A percentile compares a stretch with the other conserved stretches of the same genome.
phyloP scores from a whole-genome alignment of 192 early-diverging fungal species.

The Backusella parvicylindrica region DNA sequence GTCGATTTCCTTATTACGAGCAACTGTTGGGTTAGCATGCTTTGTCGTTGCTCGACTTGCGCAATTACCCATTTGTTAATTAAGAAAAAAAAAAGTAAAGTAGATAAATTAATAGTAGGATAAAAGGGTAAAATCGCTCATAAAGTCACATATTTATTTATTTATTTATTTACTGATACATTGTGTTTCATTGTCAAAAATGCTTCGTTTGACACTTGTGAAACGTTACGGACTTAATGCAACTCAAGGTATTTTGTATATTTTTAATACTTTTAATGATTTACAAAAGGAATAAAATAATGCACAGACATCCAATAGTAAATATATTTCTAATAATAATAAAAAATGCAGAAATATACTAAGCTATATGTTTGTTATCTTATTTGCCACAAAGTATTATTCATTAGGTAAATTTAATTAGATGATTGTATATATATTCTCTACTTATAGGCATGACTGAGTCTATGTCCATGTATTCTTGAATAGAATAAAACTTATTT shows the following conservation, averaged over 20 bases:
- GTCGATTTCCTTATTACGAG: slow-evolving; percentile 20
- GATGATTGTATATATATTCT: too few species aligned
- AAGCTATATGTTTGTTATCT: too few species aligned
- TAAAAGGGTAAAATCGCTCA: background rate
- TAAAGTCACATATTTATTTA: too few species aligned
- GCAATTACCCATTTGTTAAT: background rate
- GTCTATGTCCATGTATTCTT: too few species aligned
- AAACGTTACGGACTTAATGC: background rate
- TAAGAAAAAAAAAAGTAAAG: background rate
- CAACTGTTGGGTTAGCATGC: background rate
- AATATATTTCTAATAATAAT: background rate
- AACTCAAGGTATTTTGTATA: background rate
- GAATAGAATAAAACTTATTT: too few species aligned
- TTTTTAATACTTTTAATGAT: background rate
- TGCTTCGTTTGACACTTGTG: background rate
- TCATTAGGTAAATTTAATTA: too few species aligned
- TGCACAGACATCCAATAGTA: background rate
- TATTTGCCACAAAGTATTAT: too few species aligned
- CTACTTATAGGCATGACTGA: too few species aligned
- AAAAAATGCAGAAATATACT: too few species aligned
- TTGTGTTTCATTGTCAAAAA: background rate
- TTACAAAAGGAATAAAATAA: too few species aligned
- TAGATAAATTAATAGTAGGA: background rate
- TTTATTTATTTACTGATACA: background rate
- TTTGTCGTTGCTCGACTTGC: background rate